These are phyloP conservation scores for Xylaria sp. DNA, from an alignment of 495 filamentous ascomycete species.

Conservation along the genomic window DNA sequence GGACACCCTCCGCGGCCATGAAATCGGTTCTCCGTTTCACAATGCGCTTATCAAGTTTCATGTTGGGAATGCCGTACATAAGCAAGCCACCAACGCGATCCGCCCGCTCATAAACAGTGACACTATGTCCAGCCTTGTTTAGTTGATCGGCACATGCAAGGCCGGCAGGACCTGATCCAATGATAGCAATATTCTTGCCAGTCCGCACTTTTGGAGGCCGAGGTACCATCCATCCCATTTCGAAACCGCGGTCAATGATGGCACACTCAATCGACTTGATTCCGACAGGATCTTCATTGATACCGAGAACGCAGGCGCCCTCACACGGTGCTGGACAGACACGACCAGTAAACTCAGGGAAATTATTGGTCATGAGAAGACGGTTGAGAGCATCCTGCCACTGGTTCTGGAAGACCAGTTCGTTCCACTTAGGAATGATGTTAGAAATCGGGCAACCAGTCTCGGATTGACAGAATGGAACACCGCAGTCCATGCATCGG, in stretches of 20 bases:
- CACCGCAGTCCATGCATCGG: conserved; percentile 99
- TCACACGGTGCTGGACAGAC: conserved; percentile 98
- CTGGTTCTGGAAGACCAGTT: conserved; percentile 87
- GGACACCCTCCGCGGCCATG: conserved; percentile 91
- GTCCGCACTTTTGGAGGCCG: conserved; percentile 79
- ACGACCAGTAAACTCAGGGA: conserved; percentile 98
- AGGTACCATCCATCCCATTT: conserved; percentile 99
- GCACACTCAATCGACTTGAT: conserved; percentile 99
- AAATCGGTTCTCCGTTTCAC: conserved; percentile 96
- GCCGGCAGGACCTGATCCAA: conserved; percentile 94
- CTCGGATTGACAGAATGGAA: conserved; percentile 98
- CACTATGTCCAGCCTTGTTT: conserved; percentile 88
- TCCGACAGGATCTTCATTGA: conserved; percentile 97
- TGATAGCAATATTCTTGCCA: conserved; percentile 89
- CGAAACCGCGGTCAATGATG: conserved; percentile 98
- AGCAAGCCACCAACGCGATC: conserved; percentile 93
- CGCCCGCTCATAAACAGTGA: conserved; percentile 95
- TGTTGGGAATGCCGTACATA: conserved; percentile 99
- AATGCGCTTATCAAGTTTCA: conserved; percentile 99
- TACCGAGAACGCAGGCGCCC: conserved; percentile 95
- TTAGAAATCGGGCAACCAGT: conserved; percentile 98
- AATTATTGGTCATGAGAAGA: conserved; percentile 98
- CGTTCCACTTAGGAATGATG: conserved; percentile 99
- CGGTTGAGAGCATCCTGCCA: conserved; percentile 97
- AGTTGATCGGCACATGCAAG: conserved; percentile 94